Base-by-base conservation (phyloP, 495 filamentous ascomycete genomes). In the Platismatia glauca region DNA sequence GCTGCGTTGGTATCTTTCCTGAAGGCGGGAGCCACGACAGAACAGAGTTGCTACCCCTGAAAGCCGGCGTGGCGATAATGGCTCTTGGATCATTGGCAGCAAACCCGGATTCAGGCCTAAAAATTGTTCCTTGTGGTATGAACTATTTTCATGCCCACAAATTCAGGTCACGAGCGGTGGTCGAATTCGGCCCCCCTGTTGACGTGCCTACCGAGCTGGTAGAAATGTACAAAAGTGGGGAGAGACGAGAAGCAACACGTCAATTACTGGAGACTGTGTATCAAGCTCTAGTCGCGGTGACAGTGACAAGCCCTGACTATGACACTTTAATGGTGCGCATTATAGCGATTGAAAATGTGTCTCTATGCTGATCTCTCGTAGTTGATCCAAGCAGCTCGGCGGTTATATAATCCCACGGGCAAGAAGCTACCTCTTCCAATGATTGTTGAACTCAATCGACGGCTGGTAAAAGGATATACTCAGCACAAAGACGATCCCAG, bases 61-160 rank as follows among this genome's bases (percentile, higher is more conserved):
- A 99, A 83, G 95, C 94, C 71, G 94, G 94, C 71, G 90, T 99
- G 58, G 94, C 94, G 56, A 89, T 99, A 65, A 99, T 99, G 92
- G 94, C 94, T 29, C 82, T 99, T 55, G 94, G 93, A 27, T 89
- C 95, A 5, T 79, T 99, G 35, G 89, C 89, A n/a, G 86, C 88
- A 46, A 82, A 90, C 55, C 94, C 92, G 6, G 81, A 95, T 66
- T 96, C 88, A 71, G 91, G 88, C n/a, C 71, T 99, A 66, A 95
- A 90, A 73, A 97, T 99, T 68, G 89, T 99, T n/a, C 95, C 95
- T n/a, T 93, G 91, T 57, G 95, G 95, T 64, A 97, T 97, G 94
- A 99, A 99, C 71, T 99, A 99, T 74, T 99, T 99, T 76, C 94
- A 99, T 74, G 89, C 94, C 7, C 94, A 99, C 76, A 99, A 97